phyloP scores from a whole-genome alignment of 2,329 filamentous ascomycete genomes.

The Penicillium sp. region DNA sequence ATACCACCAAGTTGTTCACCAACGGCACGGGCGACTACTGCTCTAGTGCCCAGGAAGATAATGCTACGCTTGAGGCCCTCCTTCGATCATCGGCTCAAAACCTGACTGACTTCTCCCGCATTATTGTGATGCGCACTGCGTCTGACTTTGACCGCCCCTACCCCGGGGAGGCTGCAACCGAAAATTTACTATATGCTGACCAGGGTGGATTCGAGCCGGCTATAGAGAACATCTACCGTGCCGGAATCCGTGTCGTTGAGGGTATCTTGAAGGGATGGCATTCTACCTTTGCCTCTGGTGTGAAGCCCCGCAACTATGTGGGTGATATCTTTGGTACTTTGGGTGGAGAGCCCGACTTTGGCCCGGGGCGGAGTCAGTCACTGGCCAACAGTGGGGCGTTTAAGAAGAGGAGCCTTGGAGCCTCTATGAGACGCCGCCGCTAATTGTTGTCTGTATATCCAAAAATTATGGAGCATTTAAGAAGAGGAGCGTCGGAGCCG shows the following conservation, averaged over 20 bases:
- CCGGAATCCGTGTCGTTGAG: constrained; percentile 60
- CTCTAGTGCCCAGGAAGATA: constrained; percentile 68
- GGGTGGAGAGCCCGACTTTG: constrained; percentile 62
- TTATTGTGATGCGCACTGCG: constrained; percentile 64
- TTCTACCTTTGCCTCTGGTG: constrained; percentile 52
- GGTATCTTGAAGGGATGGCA: constrained; percentile 61
- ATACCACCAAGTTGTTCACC: constrained; percentile 59
- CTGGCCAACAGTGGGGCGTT: constrained; percentile 19
- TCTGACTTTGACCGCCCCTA: constrained; percentile 69
- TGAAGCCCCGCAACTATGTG: constrained; percentile 60
- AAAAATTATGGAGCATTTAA: constrained; percentile 21
- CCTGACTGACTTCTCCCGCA: constrained; percentile 59
- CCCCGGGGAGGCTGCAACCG: constrained; percentile 50
- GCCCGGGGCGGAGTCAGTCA: constrained; percentile 30
- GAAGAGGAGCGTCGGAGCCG: constrained; percentile 13
- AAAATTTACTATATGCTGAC: constrained; percentile 56
- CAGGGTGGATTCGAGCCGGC: constrained; percentile 62
- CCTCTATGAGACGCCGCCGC: constrained; percentile 6
- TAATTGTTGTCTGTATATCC: neutral
- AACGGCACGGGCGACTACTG: constrained; percentile 65
- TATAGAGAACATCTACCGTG: constrained; percentile 61
- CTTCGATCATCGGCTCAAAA: constrained; percentile 55
- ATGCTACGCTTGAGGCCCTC: constrained; percentile 61
- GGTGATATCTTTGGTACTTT: constrained; percentile 67
- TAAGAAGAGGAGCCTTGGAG: constrained; percentile 16